A percentile compares a stretch with the other conserved stretches of the same genome.
Evolutionary conservation across 257 asterid genomes (phyloP).

Genomic region (Solanum medicagineum): DNA sequence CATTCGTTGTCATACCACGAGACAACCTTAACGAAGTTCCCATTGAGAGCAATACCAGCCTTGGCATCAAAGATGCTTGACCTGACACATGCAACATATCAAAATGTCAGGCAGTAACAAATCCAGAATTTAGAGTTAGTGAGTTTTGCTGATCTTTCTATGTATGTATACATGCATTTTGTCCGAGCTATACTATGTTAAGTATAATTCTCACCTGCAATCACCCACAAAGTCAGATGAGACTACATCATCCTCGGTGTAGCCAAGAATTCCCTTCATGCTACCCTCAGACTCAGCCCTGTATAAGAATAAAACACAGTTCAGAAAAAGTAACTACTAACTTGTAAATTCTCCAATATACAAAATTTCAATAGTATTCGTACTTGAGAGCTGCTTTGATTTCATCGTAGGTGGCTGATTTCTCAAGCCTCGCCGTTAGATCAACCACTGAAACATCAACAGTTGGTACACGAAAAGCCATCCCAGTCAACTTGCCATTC

Average conservation of each 20-base stretch:
- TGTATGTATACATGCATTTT: background rate
- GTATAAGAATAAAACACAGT: background rate
- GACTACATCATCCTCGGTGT: constrained; percentile 55
- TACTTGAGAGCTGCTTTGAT: constrained; percentile 50
- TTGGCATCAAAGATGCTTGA: constrained; percentile 58
- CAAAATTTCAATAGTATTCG: background rate
- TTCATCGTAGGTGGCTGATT: constrained; percentile 42
- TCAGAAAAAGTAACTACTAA: background rate
- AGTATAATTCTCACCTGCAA: constrained; percentile 18
- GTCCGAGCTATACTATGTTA: background rate
- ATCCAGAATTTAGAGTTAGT: background rate
- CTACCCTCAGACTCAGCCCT: constrained; percentile 39
- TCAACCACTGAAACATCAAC: constrained; percentile 51
- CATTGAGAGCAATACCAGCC: constrained; percentile 49
- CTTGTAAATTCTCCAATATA: background rate
- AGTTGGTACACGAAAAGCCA: constrained; percentile 61
- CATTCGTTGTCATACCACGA: constrained; percentile 62
- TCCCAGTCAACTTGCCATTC: constrained; percentile 49
- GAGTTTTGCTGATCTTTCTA: background rate
- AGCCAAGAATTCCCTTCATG: constrained; percentile 52
- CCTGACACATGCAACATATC: constrained; percentile 15
- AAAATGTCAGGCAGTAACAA: background rate
- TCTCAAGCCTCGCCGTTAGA: constrained; percentile 36
- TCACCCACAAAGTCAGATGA: constrained; percentile 48
- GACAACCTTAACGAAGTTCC: constrained; percentile 42